phyloP scores from a whole-genome alignment of 2,329 filamentous ascomycete genomes.

The Orbilia oligospora region DNA sequence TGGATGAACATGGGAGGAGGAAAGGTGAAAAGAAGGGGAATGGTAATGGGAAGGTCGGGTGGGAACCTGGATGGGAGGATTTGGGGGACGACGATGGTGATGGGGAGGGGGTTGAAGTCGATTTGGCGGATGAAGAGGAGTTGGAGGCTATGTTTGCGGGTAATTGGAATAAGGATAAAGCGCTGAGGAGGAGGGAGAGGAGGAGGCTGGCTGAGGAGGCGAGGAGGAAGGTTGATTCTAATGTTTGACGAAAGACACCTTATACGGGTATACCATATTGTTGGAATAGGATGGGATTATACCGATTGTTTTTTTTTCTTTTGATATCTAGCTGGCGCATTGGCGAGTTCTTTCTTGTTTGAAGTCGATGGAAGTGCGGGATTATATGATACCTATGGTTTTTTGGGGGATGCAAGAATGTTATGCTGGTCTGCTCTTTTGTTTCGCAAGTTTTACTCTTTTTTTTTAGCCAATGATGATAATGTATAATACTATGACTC shows the following conservation, averaged over 20 bases:
- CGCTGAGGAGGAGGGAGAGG: conserved; percentile 66
- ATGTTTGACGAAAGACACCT: conserved; percentile 25
- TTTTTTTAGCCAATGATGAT: background rate
- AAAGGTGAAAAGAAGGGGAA: conserved; percentile 25
- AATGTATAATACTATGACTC: conserved; percentile 35
- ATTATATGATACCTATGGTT: conserved; percentile 23
- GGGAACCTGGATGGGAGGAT: conserved; percentile 60
- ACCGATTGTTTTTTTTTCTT: too few species aligned
- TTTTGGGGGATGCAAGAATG: conserved; percentile 18
- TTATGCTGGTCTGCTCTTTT: background rate
- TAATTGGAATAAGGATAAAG: conserved; percentile 73
- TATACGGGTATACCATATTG: too few species aligned
- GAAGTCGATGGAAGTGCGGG: background rate
- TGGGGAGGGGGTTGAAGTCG: conserved; percentile 72
- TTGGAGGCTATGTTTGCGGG: conserved; percentile 77
- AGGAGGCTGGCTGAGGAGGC: conserved; percentile 55
- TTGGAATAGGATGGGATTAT: too few species aligned
- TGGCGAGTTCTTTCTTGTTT: conserved; percentile 14
- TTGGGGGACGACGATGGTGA: conserved; percentile 47
- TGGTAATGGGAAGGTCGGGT: conserved; percentile 32
- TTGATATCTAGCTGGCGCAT: conserved; percentile 38
- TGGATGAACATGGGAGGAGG: conserved; percentile 27
- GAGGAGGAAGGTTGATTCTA: conserved; percentile 49
- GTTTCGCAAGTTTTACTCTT: background rate
- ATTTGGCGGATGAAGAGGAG: conserved; percentile 77